These are phyloP conservation scores for Alternaria consortialis DNA, from an alignment of 2,329 filamentous ascomycete species.

Conservation along the genomic window DNA sequence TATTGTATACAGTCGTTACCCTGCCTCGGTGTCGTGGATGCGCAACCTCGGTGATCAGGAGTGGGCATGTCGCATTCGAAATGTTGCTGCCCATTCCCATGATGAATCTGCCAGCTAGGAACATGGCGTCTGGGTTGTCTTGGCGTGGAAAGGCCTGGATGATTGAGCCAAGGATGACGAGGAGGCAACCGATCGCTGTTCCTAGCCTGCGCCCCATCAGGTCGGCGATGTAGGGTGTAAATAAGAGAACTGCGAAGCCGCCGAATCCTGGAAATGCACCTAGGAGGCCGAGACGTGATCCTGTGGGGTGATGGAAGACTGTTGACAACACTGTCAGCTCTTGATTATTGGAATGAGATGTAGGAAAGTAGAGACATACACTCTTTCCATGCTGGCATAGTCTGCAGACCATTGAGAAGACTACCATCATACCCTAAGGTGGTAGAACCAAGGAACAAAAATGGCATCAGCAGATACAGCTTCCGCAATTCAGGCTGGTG, in stretches of 20 bases:
- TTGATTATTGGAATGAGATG: background rate
- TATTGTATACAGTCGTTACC: constrained; percentile 64
- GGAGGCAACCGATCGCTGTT: constrained; percentile 26
- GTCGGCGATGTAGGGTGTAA: background rate
- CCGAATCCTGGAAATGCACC: constrained; percentile 10
- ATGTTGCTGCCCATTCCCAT: constrained; percentile 42
- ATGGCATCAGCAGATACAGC: background rate
- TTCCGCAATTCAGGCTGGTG: background rate
- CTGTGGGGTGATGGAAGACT: constrained; percentile 21
- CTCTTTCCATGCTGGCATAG: constrained; percentile 16
- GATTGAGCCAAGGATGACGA: constrained; percentile 60
- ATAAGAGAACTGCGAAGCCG: background rate
- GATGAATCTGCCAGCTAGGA: background rate
- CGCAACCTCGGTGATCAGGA: constrained; percentile 65
- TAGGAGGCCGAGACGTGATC: constrained; percentile 24
- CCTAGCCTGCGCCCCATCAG: constrained; percentile 10
- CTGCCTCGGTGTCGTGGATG: constrained; percentile 67
- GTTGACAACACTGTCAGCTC: background rate
- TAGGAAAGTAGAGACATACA: background rate
- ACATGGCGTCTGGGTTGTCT: background rate
- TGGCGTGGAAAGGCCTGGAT: constrained; percentile 54
- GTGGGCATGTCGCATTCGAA: constrained; percentile 59
- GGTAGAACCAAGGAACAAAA: background rate
- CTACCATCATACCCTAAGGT: constrained; percentile 51
- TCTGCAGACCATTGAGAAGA: constrained; percentile 56